Percentiles rank a stretch among this genome's conserved stretches.
phyloP scores from a whole-genome alignment of 352 stramenopile genomes.

The Phytophthora macrochlamydospora region DNA sequence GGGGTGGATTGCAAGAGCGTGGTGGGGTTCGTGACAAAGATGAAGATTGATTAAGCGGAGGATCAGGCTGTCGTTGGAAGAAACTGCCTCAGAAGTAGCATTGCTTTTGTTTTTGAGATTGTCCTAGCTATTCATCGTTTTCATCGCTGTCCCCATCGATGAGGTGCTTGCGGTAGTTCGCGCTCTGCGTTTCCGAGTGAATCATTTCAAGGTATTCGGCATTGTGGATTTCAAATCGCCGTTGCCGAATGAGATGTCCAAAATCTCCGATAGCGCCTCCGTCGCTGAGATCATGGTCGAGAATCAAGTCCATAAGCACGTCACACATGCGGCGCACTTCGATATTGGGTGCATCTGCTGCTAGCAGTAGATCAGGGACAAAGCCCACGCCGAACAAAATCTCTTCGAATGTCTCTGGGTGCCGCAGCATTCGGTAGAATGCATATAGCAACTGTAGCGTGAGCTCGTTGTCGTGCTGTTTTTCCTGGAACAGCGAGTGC shows the following conservation, averaged over 20 bases:
- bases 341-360: constrained; percentile 78
- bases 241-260: constrained; percentile 77
- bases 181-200: constrained; percentile 56
- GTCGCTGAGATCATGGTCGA: constrained; percentile 79
- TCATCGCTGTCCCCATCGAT: constrained; percentile 45
- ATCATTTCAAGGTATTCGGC: constrained; percentile 89
- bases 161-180: constrained; percentile 20
- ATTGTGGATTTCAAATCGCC: constrained; percentile 89
- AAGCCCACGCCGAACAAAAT: constrained; percentile 77
- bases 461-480: constrained; percentile 87
- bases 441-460: constrained; percentile 82
- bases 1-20: constrained; percentile 61
- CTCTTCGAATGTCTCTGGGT: constrained; percentile 81
- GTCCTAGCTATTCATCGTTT: constrained; percentile 16
- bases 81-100: constrained; percentile 8
- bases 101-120: background rate
- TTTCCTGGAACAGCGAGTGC: constrained; percentile 85
- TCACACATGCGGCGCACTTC: constrained; percentile 89
- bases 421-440: constrained; percentile 80
- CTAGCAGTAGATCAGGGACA: constrained; percentile 77
- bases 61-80: background rate
- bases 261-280: constrained; percentile 68
- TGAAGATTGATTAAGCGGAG: constrained; percentile 29
- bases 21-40: constrained; percentile 63
- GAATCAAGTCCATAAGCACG: constrained; percentile 84